phyloP scores from a whole-genome alignment of 805 yeast genomes.

The Teunomyces stri region DNA sequence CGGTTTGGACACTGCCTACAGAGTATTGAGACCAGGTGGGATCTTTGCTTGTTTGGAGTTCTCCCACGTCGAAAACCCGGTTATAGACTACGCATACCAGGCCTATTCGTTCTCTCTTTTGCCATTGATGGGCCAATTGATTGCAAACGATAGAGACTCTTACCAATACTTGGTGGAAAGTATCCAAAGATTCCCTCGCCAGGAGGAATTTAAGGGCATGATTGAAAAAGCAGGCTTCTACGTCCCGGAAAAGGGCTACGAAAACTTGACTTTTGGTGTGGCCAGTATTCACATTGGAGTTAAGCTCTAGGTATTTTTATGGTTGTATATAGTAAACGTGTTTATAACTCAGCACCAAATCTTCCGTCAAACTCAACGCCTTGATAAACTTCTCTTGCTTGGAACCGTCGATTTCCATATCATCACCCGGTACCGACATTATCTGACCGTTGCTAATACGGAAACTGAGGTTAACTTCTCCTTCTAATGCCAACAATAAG shows the following conservation, averaged over 20 bases:
- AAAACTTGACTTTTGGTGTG: constrained; percentile 89
- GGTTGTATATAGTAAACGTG: constrained; percentile 9
- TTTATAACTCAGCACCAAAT: constrained; percentile 13
- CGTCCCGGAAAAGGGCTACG: constrained; percentile 84
- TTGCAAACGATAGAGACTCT: constrained; percentile 93
- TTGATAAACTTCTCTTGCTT: constrained; percentile 17
- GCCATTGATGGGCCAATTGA: constrained; percentile 93
- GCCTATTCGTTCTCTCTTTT: constrained; percentile 84
- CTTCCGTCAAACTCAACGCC: constrained; percentile 32
- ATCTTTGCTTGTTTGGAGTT: constrained; percentile 95
- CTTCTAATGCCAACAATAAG: constrained; percentile 18
- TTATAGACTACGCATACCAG: constrained; percentile 74
- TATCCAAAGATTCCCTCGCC: constrained; percentile 86
- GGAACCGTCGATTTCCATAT: constrained; percentile 20
- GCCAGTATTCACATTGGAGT: constrained; percentile 96
- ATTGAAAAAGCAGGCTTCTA: constrained; percentile 93
- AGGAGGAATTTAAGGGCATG: constrained; percentile 88
- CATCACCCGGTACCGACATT: constrained; percentile 8
- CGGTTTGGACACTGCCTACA: constrained; percentile 91
- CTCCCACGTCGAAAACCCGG: constrained; percentile 81
- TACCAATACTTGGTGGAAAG: constrained; percentile 96
- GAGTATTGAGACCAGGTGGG: constrained; percentile 96
- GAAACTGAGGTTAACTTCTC: constrained; percentile 16
- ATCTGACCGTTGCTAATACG: constrained; percentile 30
- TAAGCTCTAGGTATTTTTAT: constrained; percentile 51